Evolutionary conservation across 352 stramenopile genomes (phyloP), one percentile per base, ranked within the genome.

Genomic region (Phytophthora brassicae): DNA sequence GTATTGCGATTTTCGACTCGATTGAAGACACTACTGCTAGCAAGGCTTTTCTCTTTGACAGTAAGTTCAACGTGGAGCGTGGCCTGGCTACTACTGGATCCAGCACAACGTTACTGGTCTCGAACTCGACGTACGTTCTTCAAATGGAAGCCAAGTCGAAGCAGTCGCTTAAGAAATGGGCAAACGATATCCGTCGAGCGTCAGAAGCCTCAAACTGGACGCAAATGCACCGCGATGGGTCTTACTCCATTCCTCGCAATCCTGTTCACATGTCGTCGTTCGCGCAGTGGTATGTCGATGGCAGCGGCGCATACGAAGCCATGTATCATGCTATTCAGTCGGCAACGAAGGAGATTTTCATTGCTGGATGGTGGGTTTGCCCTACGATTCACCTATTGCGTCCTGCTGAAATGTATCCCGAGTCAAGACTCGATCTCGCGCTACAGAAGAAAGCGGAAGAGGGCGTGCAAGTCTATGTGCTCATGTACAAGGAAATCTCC

Each of bases 401-500:
- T 13, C 84, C 84, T 6, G 75, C 81, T 0, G 66, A 75, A 19
- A 38, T 78, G 13, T 81, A 81, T 46, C 81, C 83, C 1, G 66
- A 91, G 6, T 89, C 83, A 20, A 72, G 84, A 43, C 56, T 95
- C 8, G 86, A 95, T 60, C 42, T 77, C 39, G 54, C 83, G 14
- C 63, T 95, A 0, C 45, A 86, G 48, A 82, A 87, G 51, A 91
- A 92, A 43, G 86, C 86, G 0, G 69, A 88, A 60, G 80, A 90
- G 46, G 86, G 86, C n/a, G 82, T 95, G 17, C 78, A 88, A 66
- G 81, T 97, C 13, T 97, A 96, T 62, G 84, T 97, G 22, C 72
- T 97, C 13, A 93, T 97, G 74, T 97, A 97, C 78, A 96, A 96
- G 54, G 90, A 97, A 62, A 58, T 96, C 7, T 76, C 84, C 2